Base-by-base conservation (phyloP, 148 eudicot genomes). In the Chenopodium album region DNA sequence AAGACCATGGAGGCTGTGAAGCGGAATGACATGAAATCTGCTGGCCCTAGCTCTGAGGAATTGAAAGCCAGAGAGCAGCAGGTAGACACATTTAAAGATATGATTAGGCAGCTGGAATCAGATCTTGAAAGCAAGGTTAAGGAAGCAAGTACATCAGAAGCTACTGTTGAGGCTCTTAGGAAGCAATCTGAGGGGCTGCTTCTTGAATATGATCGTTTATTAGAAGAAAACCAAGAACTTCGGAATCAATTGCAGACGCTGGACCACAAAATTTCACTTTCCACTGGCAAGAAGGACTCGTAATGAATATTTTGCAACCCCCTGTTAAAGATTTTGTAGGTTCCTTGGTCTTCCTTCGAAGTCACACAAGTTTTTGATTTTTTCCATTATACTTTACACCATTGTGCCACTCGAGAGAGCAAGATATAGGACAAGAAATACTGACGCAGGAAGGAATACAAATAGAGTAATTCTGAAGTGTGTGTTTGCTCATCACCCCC, bases 161-260 rank as follows among this genome's bases (percentile, higher is more conserved):
- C 89, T 47, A 86, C 83, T 73, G 82, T 87, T 2, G 59, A 81
- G 71, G 89, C 91, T 65, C 88, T 92, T 37, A 86, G 80, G 82
- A 89, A 85, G 90, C 90, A 90, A 83, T 84, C 89, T 2, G 91
- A 89, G 79, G 90, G 92, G 17, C 83, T 90, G 65, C 91, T 89
- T 26, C 72, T 86, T 68, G 94, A 91, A 80, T 89, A 90, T 68
- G 92, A 91, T 52, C 88, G 89, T 65, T 81, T 89, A 86, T 86
- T 84, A 10, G 88, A 85, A 62, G 90, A 91, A 69, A 92, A 92
- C 78, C 89, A 90, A 82, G 87, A 85, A 85, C 91, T 90, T 73
- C 81, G 88, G 3, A 72, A 47, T 76, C 90, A 89, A 60, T 80
- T 92, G 78, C 89, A 79, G 63, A 81, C 81, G 28, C 1, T 85